Conservation (phyloP, 768 basidiomycete genomes). For the Suillus tomentosus region DNA sequence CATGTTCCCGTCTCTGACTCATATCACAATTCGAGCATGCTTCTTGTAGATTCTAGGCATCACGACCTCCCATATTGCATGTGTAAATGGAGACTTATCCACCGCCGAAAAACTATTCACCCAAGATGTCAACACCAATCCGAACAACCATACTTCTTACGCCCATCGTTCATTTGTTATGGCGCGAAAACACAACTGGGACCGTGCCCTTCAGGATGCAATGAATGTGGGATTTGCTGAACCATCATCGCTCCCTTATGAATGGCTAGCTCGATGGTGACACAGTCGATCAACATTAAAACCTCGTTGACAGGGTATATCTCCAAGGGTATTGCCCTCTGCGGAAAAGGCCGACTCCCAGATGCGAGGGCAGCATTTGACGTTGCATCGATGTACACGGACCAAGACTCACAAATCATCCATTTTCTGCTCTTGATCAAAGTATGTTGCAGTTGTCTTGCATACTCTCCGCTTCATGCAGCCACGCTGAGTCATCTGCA, state of each 20-base stretch:
- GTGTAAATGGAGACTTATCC: neutral
- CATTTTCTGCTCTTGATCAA: neutral
- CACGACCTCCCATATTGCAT: neutral
- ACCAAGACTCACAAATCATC: neutral
- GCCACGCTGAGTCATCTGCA: neutral
- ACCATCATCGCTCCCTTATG: too few relatives aligned
- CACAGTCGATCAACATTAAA: neutral
- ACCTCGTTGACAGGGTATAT: neutral
- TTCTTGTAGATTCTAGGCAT: neutral
- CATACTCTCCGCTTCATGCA: neutral
- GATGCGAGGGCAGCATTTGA: neutral
- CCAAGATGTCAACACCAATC: neutral
- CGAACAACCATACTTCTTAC: neutral
- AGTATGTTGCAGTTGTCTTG: neutral
- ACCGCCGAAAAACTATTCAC: neutral
- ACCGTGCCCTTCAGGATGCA: neutral
- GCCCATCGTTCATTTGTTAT: neutral
- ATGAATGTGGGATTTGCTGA: neutral
- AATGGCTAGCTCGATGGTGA: neutral
- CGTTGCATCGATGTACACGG: neutral
- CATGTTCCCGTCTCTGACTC: too few relatives aligned
- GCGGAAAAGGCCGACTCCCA: neutral
- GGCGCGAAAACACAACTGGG: neutral
- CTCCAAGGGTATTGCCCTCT: neutral
- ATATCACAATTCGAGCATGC: neutral